Evolutionary conservation across 2,329 filamentous ascomycete species (phyloP).

Genomic region (Bertia moriformis): DNA sequence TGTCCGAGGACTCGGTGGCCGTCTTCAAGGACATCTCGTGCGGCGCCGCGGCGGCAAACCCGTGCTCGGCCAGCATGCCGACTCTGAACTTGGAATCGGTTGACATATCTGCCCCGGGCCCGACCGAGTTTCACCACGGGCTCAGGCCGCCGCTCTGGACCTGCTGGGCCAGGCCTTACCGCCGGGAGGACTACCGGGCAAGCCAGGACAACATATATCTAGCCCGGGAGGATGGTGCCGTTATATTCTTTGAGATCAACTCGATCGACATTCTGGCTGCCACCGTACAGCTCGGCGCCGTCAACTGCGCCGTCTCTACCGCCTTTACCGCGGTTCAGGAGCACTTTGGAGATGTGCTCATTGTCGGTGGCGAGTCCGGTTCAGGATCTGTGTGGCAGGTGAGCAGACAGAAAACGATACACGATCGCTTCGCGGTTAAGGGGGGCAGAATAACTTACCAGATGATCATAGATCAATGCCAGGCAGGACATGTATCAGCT

Average conservation of each 20-base stretch:
- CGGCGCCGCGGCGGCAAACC: constrained; percentile 11
- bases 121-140: constrained; percentile 31
- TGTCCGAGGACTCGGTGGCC: constrained; percentile 44
- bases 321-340: constrained; percentile 66
- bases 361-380: constrained; percentile 66
- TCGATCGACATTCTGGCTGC: too few relatives aligned
- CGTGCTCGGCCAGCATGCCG: constrained; percentile 8
- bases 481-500: too few relatives aligned
- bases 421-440: too few relatives aligned
- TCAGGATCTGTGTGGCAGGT: constrained; percentile 65
- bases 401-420: too few relatives aligned
- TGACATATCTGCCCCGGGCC: constrained; percentile 22
- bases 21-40: constrained; percentile 39
- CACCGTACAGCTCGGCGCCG: too few relatives aligned
- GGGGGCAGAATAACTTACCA: too few relatives aligned
- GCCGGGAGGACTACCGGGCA: constrained; percentile 45
- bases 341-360: constrained; percentile 59
- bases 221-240: constrained; percentile 71
- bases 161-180: constrained; percentile 67
- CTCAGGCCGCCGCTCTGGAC: constrained; percentile 52
- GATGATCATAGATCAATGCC: too few relatives aligned
- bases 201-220: constrained; percentile 70
- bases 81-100: constrained; percentile 31
- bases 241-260: constrained; percentile 59
- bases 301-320: too few relatives aligned